These are phyloP conservation scores for Cladorrhinum sp. DNA, from an alignment of 2,329 filamentous ascomycete genomes.

Conservation along the genomic window DNA sequence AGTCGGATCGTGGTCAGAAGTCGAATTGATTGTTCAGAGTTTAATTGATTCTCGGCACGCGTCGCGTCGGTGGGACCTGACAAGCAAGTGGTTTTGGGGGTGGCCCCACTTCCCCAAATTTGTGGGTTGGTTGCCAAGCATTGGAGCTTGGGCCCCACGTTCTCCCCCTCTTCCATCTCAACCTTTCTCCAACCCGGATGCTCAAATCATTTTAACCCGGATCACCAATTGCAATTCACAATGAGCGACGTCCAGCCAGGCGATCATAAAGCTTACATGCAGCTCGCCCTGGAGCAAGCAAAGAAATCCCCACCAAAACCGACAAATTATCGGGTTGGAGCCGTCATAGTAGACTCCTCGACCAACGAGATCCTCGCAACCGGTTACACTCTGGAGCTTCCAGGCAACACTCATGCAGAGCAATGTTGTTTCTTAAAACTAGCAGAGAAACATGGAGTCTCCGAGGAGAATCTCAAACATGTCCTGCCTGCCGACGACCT, in stretches of 20 bases:
- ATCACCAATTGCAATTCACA: background rate
- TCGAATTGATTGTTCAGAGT: background rate
- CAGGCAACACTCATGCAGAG: constrained; percentile 94
- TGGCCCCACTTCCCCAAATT: background rate
- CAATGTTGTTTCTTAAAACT: constrained; percentile 86
- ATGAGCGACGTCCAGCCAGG: constrained; percentile 31
- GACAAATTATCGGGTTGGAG: constrained; percentile 91
- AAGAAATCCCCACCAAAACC: constrained; percentile 77
- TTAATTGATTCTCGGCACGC: constrained; percentile 6
- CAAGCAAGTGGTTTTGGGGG: background rate
- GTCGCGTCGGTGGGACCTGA: constrained; percentile 6
- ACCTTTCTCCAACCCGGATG: background rate
- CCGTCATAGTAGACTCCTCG: constrained; percentile 67
- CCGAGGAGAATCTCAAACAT: constrained; percentile 53
- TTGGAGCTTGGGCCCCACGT: background rate
- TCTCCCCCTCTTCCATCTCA: background rate
- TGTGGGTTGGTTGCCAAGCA: background rate
- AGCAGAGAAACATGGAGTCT: constrained; percentile 43
- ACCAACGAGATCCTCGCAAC: constrained; percentile 65
- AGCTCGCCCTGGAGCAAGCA: constrained; percentile 71
- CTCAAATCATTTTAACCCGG: background rate
- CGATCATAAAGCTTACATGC: constrained; percentile 56
- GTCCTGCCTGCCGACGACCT: constrained; percentile 52
- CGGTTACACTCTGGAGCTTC: constrained; percentile 86
- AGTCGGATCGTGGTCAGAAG: background rate